Percentiles rank a stretch among this genome's conserved stretches.
phyloP scores from a whole-genome alignment of 768 basidiomycete species.

The Hydnomerulius pinastri region DNA sequence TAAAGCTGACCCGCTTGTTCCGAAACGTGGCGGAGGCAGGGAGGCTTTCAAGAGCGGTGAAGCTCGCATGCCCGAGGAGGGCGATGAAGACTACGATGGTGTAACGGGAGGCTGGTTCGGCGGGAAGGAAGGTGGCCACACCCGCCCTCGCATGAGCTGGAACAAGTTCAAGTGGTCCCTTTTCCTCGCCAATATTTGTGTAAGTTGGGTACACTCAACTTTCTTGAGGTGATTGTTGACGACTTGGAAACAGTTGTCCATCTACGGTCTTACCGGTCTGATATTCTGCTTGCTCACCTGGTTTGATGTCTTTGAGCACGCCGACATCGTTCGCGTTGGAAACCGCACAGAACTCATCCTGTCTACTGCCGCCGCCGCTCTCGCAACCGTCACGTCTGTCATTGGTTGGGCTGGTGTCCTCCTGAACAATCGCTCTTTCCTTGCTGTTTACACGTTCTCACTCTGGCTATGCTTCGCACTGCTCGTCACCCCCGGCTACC shows the following conservation, averaged over 20 bases:
- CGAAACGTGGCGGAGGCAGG: slow-evolving; percentile 69
- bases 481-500: slow-evolving; percentile 74
- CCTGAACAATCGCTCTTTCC: slow-evolving; percentile 82
- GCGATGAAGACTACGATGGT: slow-evolving; percentile 59
- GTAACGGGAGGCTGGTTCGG: slow-evolving; percentile 40
- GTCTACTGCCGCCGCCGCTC: slow-evolving; percentile 63
- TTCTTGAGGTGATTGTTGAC: background rate
- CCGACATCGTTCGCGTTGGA: slow-evolving; percentile 72
- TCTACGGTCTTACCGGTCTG: slow-evolving; percentile 61
- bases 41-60: slow-evolving; percentile 63
- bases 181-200: slow-evolving; percentile 56
- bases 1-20: slow-evolving; percentile 39
- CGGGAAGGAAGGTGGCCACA: slow-evolving; percentile 39
- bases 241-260: slow-evolving; percentile 44
- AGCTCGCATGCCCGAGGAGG: slow-evolving; percentile 50
- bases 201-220: slow-evolving; percentile 2
- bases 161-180: slow-evolving; percentile 84
- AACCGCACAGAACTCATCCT: slow-evolving; percentile 68
- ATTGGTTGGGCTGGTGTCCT: slow-evolving; percentile 81
- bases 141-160: slow-evolving; percentile 59
- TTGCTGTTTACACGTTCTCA: slow-evolving; percentile 70
- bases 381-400: slow-evolving; percentile 64
- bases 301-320: slow-evolving; percentile 71
- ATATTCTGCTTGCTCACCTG: slow-evolving; percentile 72
- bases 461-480: slow-evolving; percentile 75